Percentiles rank a stretch among this genome's conserved stretches.
Evolutionary conservation across 1,284 basidiomycete species (phyloP).

Genomic region (Takashimella koratensis): DNA sequence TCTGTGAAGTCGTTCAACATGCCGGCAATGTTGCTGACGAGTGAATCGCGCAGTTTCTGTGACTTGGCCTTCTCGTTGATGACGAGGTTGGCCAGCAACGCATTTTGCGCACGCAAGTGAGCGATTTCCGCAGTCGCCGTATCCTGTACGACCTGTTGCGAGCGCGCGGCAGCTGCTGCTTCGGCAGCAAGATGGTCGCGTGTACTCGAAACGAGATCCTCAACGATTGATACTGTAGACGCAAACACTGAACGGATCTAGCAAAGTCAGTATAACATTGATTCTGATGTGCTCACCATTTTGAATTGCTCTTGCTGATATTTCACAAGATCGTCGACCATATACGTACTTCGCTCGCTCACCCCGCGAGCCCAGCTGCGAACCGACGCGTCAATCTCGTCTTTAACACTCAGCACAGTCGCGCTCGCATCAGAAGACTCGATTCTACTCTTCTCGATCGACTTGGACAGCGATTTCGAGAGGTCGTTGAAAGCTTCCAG

Average conservation of each 20-base stretch:
- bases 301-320: constrained; percentile 43
- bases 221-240: constrained; percentile 53
- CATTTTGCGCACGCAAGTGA: constrained; percentile 69
- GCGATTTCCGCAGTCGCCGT: constrained; percentile 61
- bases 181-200: constrained; percentile 59
- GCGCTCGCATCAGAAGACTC: constrained; percentile 51
- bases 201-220: constrained; percentile 60
- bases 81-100: constrained; percentile 60
- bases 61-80: constrained; percentile 64
- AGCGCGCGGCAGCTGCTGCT: constrained; percentile 54
- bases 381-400: constrained; percentile 40
- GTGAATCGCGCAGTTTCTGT: constrained; percentile 63
- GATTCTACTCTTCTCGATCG: constrained; percentile 57
- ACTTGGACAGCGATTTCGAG: constrained; percentile 57
- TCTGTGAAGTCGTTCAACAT: constrained; percentile 67
- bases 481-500: constrained; percentile 62
- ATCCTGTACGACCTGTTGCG: constrained; percentile 55
- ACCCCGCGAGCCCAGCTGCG: constrained; percentile 32
- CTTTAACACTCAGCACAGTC: constrained; percentile 29
- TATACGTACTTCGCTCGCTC: constrained; percentile 25
- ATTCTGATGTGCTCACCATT: constrained; percentile 29
- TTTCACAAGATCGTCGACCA: constrained; percentile 41
- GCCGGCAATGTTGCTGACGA: constrained; percentile 66
- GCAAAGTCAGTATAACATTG: constrained; percentile 9
- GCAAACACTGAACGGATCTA: constrained; percentile 43